These are phyloP conservation scores for Plenodomus lindquistii DNA, from an alignment of 2,329 filamentous ascomycete genomes.

Conservation along the genomic window DNA sequence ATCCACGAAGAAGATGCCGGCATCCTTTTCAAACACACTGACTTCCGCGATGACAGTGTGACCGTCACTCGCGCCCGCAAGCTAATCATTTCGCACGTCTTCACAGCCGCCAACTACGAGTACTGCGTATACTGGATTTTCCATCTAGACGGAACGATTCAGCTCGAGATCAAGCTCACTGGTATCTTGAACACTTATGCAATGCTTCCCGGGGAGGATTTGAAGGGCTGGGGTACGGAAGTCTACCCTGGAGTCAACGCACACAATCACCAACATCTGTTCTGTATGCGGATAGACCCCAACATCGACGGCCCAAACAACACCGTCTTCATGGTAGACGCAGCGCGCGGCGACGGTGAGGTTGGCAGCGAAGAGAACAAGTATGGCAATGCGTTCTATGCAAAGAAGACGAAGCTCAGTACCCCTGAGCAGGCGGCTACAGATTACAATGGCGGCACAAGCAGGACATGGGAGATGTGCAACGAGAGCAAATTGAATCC, in stretches of 20 bases:
- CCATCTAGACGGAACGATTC: constrained; percentile 88
- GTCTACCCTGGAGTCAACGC: constrained; percentile 91
- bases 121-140: constrained; percentile 89
- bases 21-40: constrained; percentile 91
- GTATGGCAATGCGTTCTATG: constrained; percentile 89
- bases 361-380: constrained; percentile 81
- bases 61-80: constrained; percentile 86
- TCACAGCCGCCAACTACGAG: constrained; percentile 95
- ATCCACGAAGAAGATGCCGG: constrained; percentile 93
- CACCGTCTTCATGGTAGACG: constrained; percentile 82
- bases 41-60: constrained; percentile 87
- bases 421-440: constrained; percentile 71
- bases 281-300: constrained; percentile 85
- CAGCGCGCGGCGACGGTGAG: constrained; percentile 69
- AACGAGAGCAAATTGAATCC: constrained; percentile 85
- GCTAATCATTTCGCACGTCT: constrained; percentile 86
- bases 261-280: constrained; percentile 94
- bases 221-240: constrained; percentile 85
- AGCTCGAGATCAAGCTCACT: constrained; percentile 86
- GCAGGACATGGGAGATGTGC: constrained; percentile 86
- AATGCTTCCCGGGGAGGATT: constrained; percentile 78
- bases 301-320: constrained; percentile 86
- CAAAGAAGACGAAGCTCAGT: constrained; percentile 77
- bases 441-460: constrained; percentile 79
- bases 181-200: constrained; percentile 92